Conservation (phyloP, 768 basidiomycete genomes). For the Boletus eberwhitei region DNA sequence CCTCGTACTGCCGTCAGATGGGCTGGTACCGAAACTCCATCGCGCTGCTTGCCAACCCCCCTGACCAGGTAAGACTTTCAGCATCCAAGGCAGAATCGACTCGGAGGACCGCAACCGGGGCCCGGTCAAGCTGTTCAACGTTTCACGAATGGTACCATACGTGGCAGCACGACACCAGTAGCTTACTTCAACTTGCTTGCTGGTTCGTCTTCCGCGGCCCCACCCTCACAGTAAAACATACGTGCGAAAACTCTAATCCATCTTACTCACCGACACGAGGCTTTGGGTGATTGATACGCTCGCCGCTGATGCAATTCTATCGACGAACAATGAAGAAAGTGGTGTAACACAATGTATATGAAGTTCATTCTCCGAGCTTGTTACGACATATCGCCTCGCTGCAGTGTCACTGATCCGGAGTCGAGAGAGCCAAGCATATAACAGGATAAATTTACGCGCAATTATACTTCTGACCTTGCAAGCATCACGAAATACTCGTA, state of each 20-base stretch:
- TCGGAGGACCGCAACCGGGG: neutral
- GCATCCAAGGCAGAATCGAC: neutral
- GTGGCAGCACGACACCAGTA: neutral
- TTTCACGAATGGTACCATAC: neutral
- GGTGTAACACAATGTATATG: neutral
- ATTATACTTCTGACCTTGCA: neutral
- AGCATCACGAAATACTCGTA: slow-evolving; percentile 11
- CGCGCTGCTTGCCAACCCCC: neutral
- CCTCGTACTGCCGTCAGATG: too few species aligned
- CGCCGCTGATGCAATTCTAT: neutral
- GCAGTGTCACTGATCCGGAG: neutral
- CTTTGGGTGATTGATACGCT: neutral
- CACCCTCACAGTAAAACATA: neutral
- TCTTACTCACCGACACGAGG: neutral
- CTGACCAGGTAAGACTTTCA: neutral
- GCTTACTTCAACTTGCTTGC: neutral
- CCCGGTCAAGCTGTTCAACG: neutral
- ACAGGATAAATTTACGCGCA: neutral
- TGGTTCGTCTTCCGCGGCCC: neutral
- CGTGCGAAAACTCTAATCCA: neutral
- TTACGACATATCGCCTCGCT: neutral
- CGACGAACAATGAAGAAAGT: neutral
- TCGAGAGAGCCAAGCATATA: neutral
- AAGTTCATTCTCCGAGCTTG: neutral
- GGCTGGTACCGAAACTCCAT: neutral